A percentile compares a stretch with the other conserved stretches of the same genome.
Evolutionary conservation across 2,329 filamentous ascomycete species (phyloP).

Genomic region (Diaporthe destruens): DNA sequence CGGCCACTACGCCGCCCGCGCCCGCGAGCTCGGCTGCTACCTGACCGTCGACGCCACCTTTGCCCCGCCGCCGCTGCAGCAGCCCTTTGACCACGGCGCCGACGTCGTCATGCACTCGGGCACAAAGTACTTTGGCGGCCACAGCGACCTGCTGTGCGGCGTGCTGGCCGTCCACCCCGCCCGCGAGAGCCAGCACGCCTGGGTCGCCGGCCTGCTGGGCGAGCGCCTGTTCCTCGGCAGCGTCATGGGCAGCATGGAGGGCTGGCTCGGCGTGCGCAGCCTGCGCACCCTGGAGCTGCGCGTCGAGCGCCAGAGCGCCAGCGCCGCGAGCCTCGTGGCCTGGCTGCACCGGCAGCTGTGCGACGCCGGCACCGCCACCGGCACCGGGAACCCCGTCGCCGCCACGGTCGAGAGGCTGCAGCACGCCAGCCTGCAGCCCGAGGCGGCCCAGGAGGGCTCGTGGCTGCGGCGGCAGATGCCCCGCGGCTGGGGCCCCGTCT

Average conservation of each 20-base stretch:
- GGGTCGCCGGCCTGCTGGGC: slow-evolving; percentile 69
- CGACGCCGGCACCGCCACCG: slow-evolving; percentile 41
- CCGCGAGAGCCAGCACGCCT: slow-evolving; percentile 56
- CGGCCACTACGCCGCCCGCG: slow-evolving; percentile 76
- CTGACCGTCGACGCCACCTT: slow-evolving; percentile 93
- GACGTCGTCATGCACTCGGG: slow-evolving; percentile 93
- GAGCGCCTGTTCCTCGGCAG: slow-evolving; percentile 85
- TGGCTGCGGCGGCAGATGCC: slow-evolving; percentile 95
- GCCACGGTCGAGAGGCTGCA: slow-evolving; percentile 71
- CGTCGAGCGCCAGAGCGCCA: slow-evolving; percentile 81
- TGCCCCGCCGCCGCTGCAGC: slow-evolving; percentile 87
- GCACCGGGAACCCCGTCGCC: slow-evolving; percentile 56
- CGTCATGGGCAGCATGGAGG: slow-evolving; percentile 90
- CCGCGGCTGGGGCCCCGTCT: slow-evolving; percentile 89
- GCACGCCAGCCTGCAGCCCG: slow-evolving; percentile 84
- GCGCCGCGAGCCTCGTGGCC: slow-evolving; percentile 74
- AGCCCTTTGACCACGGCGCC: slow-evolving; percentile 84
- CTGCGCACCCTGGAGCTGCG: slow-evolving; percentile 88
- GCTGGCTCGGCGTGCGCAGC: slow-evolving; percentile 91
- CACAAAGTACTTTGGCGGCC: slow-evolving; percentile 96
- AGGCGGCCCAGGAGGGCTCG: slow-evolving; percentile 66
- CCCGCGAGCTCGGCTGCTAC: slow-evolving; percentile 78
- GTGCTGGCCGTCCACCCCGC: slow-evolving; percentile 76
- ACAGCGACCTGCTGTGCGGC: slow-evolving; percentile 93
- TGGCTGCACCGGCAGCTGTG: slow-evolving; percentile 74